Evolutionary conservation across 1,284 basidiomycete species (phyloP), one percentile per base, ranked within the genome.

Genomic region (Puccinia horiana): DNA sequence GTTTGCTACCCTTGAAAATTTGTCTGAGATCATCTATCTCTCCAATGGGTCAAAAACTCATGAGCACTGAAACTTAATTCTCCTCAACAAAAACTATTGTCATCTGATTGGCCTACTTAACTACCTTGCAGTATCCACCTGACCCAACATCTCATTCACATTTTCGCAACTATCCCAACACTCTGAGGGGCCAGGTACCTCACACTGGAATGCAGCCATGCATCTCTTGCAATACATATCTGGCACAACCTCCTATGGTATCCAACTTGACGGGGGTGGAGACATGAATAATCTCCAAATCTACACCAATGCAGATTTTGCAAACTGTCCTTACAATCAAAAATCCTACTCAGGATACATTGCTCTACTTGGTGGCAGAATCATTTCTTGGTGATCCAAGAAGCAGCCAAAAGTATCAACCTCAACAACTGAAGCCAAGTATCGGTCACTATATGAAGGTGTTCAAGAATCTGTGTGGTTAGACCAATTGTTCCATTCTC

Each of bases 141-240:
- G 72, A 1, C 74, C 74, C 5, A 32, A 76, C 26, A 52, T 76
- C 12, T 52, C 74, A 3, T 61, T 56, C n/a, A 32, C 56, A 1
- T 5, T 58, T 1, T 44, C 49, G n/a, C 52, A 56, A 61, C 52
- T 76, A 1, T 52, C 74, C 26, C 26, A 76, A 54, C 52, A 76
- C n/a, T 32, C 61, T 1, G 54, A 76, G 35, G 20, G 12, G 8
- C 54, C 54, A 14, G 56, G 49, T 5, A 56, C 29, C 23, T 23
- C n/a, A 2, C 74, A 76, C 32, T 76, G 54, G 49, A 18, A 16
- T 2, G 74, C 74, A 1, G 47, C 18, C 23, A 76, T 54, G 2
- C 74, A 76, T n/a, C 49, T 76, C 2, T n/a, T 76, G 14, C 29
- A 37, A 11, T 76, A 61, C 44, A 37, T 76, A 29, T 73, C 29